Evolutionary conservation across 441 rosid species (phyloP).

Genomic region (Populus trichocarpa): DNA sequence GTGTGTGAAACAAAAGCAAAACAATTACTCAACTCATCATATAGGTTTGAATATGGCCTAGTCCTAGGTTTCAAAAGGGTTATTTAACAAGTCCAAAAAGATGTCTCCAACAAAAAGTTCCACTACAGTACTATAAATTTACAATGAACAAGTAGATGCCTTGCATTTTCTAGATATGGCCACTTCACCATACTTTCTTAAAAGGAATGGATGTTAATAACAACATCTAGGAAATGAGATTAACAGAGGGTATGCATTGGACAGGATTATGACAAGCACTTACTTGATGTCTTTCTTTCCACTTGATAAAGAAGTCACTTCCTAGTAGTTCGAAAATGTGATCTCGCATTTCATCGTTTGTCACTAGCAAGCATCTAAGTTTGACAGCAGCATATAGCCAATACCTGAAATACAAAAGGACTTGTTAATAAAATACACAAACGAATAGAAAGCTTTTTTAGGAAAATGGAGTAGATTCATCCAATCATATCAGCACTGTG

Average conservation of each 20-base stretch:
- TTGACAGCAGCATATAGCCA: constrained; percentile 85
- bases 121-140: neutral
- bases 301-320: constrained; percentile 56
- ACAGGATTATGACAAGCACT: neutral
- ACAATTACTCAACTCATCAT: too few species aligned
- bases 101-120: neutral
- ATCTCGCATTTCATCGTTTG: constrained; percentile 94
- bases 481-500: too few species aligned
- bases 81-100: neutral
- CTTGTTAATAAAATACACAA: neutral
- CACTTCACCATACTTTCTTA: neutral
- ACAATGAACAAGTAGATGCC: neutral
- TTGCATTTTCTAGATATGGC: neutral
- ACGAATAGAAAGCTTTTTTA: neutral
- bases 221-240: too few species aligned
- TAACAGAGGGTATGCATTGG: too few species aligned
- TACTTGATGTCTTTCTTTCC: constrained; percentile 94
- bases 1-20: neutral
- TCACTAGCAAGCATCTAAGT: constrained; percentile 72
- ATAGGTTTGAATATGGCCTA: neutral
- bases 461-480: too few species aligned
- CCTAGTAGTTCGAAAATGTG: constrained; percentile 84
- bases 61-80: neutral
- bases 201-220: too few species aligned
- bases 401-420: constrained; percentile 43